Evolutionary conservation across 257 asterid species (phyloP).

Genomic region (Solanum appendiculatum): DNA sequence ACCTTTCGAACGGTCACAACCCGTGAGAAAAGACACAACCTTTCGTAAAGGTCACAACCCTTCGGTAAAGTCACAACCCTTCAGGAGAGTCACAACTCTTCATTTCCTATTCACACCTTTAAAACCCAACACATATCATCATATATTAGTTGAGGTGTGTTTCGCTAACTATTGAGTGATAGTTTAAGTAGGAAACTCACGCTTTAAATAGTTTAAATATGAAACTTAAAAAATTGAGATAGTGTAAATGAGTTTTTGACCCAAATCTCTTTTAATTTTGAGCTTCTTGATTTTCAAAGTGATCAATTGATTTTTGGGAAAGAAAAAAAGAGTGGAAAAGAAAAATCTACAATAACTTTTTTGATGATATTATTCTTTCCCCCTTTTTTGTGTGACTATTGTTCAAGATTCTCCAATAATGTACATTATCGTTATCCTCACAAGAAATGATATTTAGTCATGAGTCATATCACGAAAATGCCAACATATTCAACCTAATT

Average conservation of each 20-base stretch:
- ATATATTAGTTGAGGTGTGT: too few species aligned
- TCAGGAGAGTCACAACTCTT: too few species aligned
- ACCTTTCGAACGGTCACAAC: too few species aligned
- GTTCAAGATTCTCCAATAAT: background rate
- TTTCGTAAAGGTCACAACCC: too few species aligned
- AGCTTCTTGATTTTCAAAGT: background rate
- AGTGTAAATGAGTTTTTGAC: too few species aligned
- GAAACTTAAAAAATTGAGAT: background rate
- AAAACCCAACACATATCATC: too few species aligned
- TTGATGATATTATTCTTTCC: background rate
- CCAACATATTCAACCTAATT: background rate
- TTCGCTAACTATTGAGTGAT: too few species aligned
- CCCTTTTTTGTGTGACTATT: background rate
- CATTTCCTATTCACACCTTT: too few species aligned
- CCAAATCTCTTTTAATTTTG: background rate
- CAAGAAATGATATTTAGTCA: background rate
- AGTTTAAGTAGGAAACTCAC: too few species aligned
- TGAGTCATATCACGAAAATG: background rate
- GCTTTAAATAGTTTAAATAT: too few species aligned
- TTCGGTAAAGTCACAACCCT: too few species aligned
- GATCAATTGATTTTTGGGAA: background rate
- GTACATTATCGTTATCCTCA: background rate
- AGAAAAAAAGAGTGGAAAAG: background rate
- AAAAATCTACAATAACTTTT: background rate
- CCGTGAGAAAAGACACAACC: too few species aligned